Percentiles rank a stretch among this genome's conserved stretches.
Evolutionary conservation across 2,329 filamentous ascomycete genomes (phyloP).

Genomic region (Magnaporthiopsis incrustans): DNA sequence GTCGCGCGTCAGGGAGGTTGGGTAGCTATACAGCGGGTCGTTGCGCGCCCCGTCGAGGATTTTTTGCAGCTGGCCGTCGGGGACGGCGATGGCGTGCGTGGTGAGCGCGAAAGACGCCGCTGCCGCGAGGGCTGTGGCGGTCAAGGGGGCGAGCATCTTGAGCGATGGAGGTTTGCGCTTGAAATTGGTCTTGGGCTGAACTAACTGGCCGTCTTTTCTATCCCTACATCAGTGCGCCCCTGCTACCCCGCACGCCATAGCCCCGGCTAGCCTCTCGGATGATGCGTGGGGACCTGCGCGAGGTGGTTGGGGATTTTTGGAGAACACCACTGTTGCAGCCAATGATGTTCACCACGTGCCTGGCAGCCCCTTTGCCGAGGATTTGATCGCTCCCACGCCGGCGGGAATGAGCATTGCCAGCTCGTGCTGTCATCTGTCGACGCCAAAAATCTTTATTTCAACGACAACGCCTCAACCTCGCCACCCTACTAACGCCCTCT

Average conservation of each 20-base stretch:
- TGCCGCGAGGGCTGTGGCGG: neutral
- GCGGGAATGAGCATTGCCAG: neutral
- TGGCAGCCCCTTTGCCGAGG: too few species aligned
- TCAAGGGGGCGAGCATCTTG: constrained; percentile 3
- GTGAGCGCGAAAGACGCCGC: constrained; percentile 1
- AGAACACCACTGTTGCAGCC: neutral
- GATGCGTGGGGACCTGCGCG: neutral
- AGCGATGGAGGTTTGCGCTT: neutral
- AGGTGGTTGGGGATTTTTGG: too few species aligned
- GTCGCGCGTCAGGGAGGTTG: constrained; percentile 43
- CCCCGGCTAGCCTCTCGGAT: too few species aligned
- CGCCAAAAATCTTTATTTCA: too few species aligned
- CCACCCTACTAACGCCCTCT: too few species aligned
- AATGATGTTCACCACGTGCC: neutral
- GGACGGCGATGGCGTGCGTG: constrained; percentile 7
- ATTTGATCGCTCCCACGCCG: neutral
- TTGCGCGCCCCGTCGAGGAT: constrained; percentile 18
- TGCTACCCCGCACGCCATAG: neutral
- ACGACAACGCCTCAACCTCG: too few species aligned
- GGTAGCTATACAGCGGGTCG: constrained; percentile 35
- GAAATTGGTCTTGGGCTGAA: neutral
- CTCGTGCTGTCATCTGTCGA: neutral
- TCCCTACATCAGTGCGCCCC: neutral
- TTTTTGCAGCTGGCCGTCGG: constrained; percentile 8
- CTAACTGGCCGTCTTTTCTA: too few species aligned